Conservation (phyloP, 23 red algal genomes). For the Porphyridium purpureum region DNA sequence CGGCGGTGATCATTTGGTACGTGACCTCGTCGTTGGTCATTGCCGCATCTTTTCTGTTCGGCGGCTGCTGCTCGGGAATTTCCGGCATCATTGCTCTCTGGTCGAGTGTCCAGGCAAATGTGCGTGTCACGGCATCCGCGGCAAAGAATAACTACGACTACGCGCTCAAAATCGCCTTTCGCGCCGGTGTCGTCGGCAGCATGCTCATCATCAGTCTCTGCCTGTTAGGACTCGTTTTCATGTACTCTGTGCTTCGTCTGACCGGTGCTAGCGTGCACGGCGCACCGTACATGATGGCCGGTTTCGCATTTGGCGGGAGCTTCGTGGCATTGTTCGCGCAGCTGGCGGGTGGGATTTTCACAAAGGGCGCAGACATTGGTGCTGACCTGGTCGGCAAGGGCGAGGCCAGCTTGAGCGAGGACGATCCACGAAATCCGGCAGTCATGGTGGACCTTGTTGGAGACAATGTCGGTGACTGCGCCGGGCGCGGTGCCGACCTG, state of each 20-base stretch:
- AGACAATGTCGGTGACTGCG: slow-evolving; percentile 12
- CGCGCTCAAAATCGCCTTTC: slow-evolving; percentile 5
- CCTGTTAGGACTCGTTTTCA: slow-evolving; percentile 1
- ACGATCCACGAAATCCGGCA: slow-evolving; percentile 25
- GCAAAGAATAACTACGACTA: neutral
- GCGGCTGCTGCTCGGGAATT: too few species aligned
- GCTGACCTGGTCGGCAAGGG: slow-evolving; percentile 36
- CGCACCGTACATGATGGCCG: too few species aligned
- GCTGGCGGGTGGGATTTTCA: slow-evolving; percentile 22
- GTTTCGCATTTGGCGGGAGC: slow-evolving; percentile 23
- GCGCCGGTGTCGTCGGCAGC: slow-evolving; percentile 2
- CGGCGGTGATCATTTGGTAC: too few species aligned
- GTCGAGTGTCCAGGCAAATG: too few species aligned
- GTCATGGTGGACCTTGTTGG: slow-evolving; percentile 12
- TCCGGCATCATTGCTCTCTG: too few species aligned
- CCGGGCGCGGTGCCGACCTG: neutral
- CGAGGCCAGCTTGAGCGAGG: slow-evolving; percentile 25
- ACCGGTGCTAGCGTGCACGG: too few species aligned
- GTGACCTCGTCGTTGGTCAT: too few species aligned
- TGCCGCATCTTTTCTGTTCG: too few species aligned
- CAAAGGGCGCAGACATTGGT: slow-evolving; percentile 22
- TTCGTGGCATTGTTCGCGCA: slow-evolving; percentile 31
- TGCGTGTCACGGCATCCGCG: too few species aligned
- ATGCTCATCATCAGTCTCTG: slow-evolving; percentile 7
- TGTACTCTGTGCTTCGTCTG: slow-evolving; percentile 4